Base-by-base conservation (phyloP, 441 rosid genomes). In the Aquilaria agallochum region DNA sequence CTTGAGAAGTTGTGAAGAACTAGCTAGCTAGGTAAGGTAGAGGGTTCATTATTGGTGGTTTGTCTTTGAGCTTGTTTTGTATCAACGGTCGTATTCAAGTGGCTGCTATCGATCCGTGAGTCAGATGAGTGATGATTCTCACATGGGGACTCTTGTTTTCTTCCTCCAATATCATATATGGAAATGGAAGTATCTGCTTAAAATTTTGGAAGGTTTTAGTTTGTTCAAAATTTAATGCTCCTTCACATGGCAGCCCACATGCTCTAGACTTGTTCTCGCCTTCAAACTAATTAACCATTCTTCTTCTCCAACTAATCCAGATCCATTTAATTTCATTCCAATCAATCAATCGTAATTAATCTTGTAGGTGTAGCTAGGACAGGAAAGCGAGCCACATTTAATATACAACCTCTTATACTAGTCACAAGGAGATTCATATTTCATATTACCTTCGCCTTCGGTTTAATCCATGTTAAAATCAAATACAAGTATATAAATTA, bases 211-310 rank as follows among this genome's bases (percentile, higher is more conserved):
- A 73, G 60, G 67, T 79, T 62, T 61, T 77, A 65, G 79, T 66
- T 74, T 54, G 71, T 66, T 56, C 50, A 42, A 44, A 65, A 14
- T 59, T 75, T 55, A 75, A 75, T 73, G 82, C 60, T 0, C 11
- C 82, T 55, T 69, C 86, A 80, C 88, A 83, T 80, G 91, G 74
- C 68, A 63, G 45, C 69, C 70, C 82, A 80, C 88, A 77, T 82
- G 90, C 79, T 36, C 42, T 36, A 4, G 6, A 5, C 42, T 58
- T 56, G 40, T 45, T 6, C 53, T 63, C 52, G 34, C 40, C 69
- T 20, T 61, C 58, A 31, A 10, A n/a, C 50, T 20, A 20, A 20
- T 20, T 20, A 20, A 11, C 56, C 34, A 49, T 31, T 31, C 14
- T 60, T 48, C 44, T 36, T 50, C 1, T 1, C 55, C 59, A 14